Evolutionary conservation across 2,329 filamentous ascomycete species (phyloP).

Genomic region (Akanthomyces muscarius): DNA sequence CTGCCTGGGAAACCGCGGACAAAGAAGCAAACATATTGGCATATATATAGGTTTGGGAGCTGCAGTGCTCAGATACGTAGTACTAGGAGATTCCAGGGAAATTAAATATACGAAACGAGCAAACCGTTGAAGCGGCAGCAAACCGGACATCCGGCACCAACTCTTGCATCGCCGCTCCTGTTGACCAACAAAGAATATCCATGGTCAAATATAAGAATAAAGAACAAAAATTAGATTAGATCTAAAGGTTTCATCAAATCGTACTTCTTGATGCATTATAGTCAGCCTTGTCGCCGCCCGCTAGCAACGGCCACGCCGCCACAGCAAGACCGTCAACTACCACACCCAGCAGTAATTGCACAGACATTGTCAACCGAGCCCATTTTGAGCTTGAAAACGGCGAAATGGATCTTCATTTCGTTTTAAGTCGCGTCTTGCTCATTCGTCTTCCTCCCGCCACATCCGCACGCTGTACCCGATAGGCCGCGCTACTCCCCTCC

Average conservation of each 20-base stretch:
- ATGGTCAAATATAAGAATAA: too few relatives aligned
- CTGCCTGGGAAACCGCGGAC: neutral
- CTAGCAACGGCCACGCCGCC: neutral
- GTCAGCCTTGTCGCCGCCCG: neutral
- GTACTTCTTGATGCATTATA: neutral
- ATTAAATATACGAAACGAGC: neutral
- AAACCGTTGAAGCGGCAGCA: neutral
- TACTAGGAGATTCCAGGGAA: neutral
- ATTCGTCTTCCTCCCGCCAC: neutral
- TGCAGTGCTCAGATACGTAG: neutral
- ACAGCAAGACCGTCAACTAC: neutral
- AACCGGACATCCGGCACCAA: neutral
- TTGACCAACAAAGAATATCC: too few relatives aligned
- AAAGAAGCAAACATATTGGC: neutral
- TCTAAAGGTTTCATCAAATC: too few relatives aligned
- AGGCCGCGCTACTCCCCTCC: constrained; percentile 2
- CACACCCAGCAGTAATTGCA: neutral
- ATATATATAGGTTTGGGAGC: neutral
- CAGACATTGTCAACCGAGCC: neutral
- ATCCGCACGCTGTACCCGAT: neutral
- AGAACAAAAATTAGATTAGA: too few relatives aligned
- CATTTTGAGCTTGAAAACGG: neutral
- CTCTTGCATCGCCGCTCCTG: neutral
- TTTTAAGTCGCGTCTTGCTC: neutral
- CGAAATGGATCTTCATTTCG: too few relatives aligned